Evolutionary conservation across 768 basidiomycete genomes (phyloP).

Genomic region (Wakefieldia striispora): DNA sequence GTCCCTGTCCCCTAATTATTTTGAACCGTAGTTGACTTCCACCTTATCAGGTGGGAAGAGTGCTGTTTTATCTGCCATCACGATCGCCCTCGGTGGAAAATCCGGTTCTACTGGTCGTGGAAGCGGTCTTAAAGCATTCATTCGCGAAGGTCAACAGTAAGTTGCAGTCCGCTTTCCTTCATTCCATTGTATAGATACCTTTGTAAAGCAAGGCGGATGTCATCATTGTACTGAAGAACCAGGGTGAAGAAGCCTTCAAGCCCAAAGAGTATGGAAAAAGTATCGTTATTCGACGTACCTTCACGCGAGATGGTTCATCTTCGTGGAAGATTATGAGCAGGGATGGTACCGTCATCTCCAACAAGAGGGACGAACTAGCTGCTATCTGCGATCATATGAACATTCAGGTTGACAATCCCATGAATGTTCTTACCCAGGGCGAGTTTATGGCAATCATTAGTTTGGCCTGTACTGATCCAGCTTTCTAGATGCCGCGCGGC

Average conservation of each 20-base stretch:
- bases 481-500: slow-evolving; percentile 38
- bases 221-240: slow-evolving; percentile 80
- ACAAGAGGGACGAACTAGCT: slow-evolving; percentile 79
- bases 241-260: slow-evolving; percentile 86
- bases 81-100: slow-evolving; percentile 92
- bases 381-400: slow-evolving; percentile 95
- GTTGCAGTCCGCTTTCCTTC: slow-evolving; percentile 13
- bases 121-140: slow-evolving; percentile 77
- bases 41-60: slow-evolving; percentile 80
- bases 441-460: background rate
- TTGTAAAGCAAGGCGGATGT: slow-evolving; percentile 52
- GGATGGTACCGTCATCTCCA: slow-evolving; percentile 64
- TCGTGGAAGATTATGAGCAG: slow-evolving; percentile 81
- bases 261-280: slow-evolving; percentile 82
- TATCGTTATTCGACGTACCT: slow-evolving; percentile 80
- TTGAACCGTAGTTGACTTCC: background rate
- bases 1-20: background rate
- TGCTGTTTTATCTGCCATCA: slow-evolving; percentile 89
- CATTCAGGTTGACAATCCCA: slow-evolving; percentile 94
- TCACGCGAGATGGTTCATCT: slow-evolving; percentile 72
- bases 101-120: slow-evolving; percentile 90
- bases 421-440: slow-evolving; percentile 93
- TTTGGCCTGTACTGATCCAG: background rate
- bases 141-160: slow-evolving; percentile 79
- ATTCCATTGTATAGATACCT: slow-evolving; percentile 38